phyloP scores from a whole-genome alignment of 495 filamentous ascomycete genomes.

The Margaritispora aquatica region DNA sequence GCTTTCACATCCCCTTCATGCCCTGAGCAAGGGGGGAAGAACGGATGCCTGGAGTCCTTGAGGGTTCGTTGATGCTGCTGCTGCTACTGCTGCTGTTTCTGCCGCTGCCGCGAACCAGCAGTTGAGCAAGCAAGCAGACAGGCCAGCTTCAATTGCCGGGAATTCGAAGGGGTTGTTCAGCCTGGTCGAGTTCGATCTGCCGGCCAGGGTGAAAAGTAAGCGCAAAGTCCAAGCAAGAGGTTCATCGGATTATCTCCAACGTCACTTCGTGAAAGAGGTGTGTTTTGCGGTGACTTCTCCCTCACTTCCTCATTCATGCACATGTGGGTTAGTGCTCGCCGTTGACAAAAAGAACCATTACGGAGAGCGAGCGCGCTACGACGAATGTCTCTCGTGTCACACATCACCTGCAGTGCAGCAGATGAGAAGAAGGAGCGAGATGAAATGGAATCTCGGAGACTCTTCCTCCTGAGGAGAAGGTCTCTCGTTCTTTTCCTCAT shows the following conservation, averaged over 20 bases:
- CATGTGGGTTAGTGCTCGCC: too few relatives aligned
- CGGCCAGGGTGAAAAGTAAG: conserved; percentile 18
- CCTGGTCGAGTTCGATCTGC: conserved; percentile 20
- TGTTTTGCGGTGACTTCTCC: too few relatives aligned
- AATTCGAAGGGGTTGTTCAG: conserved; percentile 12
- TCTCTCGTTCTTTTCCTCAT: conserved; percentile 13
- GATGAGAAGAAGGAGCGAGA: too few relatives aligned
- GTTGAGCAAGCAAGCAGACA: not conserved
- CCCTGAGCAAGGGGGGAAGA: too few relatives aligned
- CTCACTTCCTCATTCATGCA: too few relatives aligned
- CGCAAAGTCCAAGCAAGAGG: not conserved
- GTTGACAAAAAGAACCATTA: too few relatives aligned
- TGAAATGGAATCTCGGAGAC: conserved; percentile 10
- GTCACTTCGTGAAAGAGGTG: conserved; percentile 15
- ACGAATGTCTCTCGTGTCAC: too few relatives aligned
- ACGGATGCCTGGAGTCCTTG: conserved; percentile 1
- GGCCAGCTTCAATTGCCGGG: conserved; percentile 16
- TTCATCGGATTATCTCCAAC: conserved; percentile 2
- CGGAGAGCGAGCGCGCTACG: too few relatives aligned
- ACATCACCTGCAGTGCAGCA: too few relatives aligned
- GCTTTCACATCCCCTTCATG: too few relatives aligned
- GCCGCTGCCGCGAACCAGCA: not conserved
- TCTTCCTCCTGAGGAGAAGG: not conserved
- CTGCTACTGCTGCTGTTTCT: not conserved
- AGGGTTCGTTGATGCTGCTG: conserved; percentile 4